A percentile compares a stretch with the other conserved stretches of the same genome.
These are phyloP conservation scores for Physcomitrellopsis africana DNA, from an alignment of 225 moss, liverwort and hornwort species.

Conservation along the genomic window DNA sequence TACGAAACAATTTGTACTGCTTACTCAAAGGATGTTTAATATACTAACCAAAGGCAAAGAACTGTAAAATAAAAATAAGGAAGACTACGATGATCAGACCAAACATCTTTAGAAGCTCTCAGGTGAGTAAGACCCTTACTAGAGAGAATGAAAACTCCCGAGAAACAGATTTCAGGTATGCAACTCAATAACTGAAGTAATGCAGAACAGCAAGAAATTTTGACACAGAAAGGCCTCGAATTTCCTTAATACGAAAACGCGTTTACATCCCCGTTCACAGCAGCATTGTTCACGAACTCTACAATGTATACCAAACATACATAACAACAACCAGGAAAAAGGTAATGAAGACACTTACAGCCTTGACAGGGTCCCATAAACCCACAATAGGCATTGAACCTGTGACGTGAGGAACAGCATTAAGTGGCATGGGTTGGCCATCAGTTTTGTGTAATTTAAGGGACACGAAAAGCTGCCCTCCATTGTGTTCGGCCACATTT, in stretches of 20 bases:
- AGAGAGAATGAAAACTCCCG: slow-evolving; percentile 14
- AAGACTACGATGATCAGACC: not conserved
- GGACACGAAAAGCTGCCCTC: slow-evolving; percentile 74
- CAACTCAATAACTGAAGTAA: slow-evolving; percentile 6
- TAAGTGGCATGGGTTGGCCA: slow-evolving; percentile 61
- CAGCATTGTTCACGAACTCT: slow-evolving; percentile 17
- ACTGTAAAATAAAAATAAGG: slow-evolving; percentile 13
- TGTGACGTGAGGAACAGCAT: slow-evolving; percentile 74
- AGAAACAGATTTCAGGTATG: not conserved
- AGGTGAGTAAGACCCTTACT: not conserved
- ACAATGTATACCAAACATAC: slow-evolving; percentile 7
- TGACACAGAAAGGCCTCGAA: slow-evolving; percentile 1
- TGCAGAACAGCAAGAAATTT: slow-evolving; percentile 18
- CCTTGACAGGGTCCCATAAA: slow-evolving; percentile 73
- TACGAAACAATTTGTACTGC: not conserved
- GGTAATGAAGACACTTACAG: slow-evolving; percentile 55
- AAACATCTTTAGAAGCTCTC: slow-evolving; percentile 7
- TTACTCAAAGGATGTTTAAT: slow-evolving; percentile 11
- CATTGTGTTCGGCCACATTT: slow-evolving; percentile 43
- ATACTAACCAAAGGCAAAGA: slow-evolving; percentile 13
- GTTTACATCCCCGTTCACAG: slow-evolving; percentile 16
- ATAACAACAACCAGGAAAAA: slow-evolving; percentile 3
- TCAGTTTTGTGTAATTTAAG: slow-evolving; percentile 82
- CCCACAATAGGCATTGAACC: slow-evolving; percentile 85
- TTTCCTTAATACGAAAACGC: not conserved